Conservation (phyloP, 768 basidiomycete species). For the Tricholoma sp. region DNA sequence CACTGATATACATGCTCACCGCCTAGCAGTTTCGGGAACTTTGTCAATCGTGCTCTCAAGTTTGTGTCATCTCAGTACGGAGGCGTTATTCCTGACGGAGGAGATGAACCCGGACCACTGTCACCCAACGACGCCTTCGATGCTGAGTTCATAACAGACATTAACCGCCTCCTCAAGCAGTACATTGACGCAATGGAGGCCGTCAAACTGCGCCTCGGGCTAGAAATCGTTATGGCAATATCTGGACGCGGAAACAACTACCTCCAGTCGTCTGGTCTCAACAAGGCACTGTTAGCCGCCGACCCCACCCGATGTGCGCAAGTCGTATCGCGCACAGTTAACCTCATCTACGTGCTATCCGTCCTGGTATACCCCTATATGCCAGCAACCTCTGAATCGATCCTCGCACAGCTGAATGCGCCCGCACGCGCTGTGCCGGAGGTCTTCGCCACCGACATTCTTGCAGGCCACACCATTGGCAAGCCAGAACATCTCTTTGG, state of each 20-base stretch:
- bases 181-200: slow-evolving; percentile 88
- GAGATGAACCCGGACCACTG: slow-evolving; percentile 63
- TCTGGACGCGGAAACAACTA: slow-evolving; percentile 90
- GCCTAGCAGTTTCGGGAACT: slow-evolving; percentile 81
- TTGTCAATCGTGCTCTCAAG: slow-evolving; percentile 91
- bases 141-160: slow-evolving; percentile 69
- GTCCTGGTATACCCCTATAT: slow-evolving; percentile 92
- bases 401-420: slow-evolving; percentile 85
- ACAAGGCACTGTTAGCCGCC: slow-evolving; percentile 80
- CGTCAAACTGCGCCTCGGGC: slow-evolving; percentile 83
- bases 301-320: slow-evolving; percentile 84
- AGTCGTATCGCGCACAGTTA: slow-evolving; percentile 85
- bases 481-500: slow-evolving; percentile 89
- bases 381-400: slow-evolving; percentile 81
- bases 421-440: slow-evolving; percentile 78
- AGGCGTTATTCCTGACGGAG: slow-evolving; percentile 74
- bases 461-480: slow-evolving; percentile 82
- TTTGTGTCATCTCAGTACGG: slow-evolving; percentile 86
- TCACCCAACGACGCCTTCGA: slow-evolving; percentile 64
- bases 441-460: slow-evolving; percentile 72
- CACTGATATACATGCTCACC: background rate
- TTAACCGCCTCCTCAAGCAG: slow-evolving; percentile 73
- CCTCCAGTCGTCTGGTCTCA: slow-evolving; percentile 88
- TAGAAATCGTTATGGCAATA: slow-evolving; percentile 85
- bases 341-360: slow-evolving; percentile 88